Percentiles rank a stretch among this genome's conserved stretches.
Evolutionary conservation across 192 early-diverging fungal genomes (phyloP).

Genomic region (Diversispora epigaea): DNA sequence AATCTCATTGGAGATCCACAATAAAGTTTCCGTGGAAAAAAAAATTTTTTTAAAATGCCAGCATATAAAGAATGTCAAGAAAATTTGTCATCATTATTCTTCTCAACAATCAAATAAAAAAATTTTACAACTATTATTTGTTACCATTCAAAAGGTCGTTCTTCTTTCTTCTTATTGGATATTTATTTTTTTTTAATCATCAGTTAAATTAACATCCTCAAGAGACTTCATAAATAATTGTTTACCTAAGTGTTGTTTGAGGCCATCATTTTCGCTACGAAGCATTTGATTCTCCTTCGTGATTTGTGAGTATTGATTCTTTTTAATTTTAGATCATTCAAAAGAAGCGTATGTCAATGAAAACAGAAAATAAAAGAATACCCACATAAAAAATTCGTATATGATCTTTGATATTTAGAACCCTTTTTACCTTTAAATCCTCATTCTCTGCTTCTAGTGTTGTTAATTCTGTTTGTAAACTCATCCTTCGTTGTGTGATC

Average conservation of each 20-base stretch:
- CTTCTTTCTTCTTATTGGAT: too few species aligned
- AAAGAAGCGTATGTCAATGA: not conserved
- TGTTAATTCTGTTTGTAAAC: conserved; percentile 28
- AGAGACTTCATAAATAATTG: conserved; percentile 20
- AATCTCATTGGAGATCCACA: too few species aligned
- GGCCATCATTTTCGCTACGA: conserved; percentile 19
- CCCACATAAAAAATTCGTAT: conserved; percentile 21
- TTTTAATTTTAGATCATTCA: not conserved
- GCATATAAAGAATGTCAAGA: too few species aligned
- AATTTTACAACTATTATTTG: too few species aligned
- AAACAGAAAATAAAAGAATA: conserved; percentile 15
- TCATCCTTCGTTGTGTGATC: conserved; percentile 31
- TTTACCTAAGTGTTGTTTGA: conserved; percentile 30
- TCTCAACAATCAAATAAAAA: too few species aligned
- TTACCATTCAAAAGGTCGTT: too few species aligned
- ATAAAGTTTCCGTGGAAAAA: too few species aligned
- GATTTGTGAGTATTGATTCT: conserved; percentile 22
- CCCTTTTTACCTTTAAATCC: conserved; percentile 32
- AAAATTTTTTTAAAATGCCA: too few species aligned
- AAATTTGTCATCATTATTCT: too few species aligned
- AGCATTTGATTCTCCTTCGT: conserved; percentile 16
- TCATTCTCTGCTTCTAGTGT: conserved; percentile 29
- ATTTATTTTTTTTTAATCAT: not conserved
- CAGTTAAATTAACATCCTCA: conserved; percentile 27
- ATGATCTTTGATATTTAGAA: conserved; percentile 1